phyloP scores from a whole-genome alignment of 805 yeast species.

The Nakazawaea laoshanensis region DNA sequence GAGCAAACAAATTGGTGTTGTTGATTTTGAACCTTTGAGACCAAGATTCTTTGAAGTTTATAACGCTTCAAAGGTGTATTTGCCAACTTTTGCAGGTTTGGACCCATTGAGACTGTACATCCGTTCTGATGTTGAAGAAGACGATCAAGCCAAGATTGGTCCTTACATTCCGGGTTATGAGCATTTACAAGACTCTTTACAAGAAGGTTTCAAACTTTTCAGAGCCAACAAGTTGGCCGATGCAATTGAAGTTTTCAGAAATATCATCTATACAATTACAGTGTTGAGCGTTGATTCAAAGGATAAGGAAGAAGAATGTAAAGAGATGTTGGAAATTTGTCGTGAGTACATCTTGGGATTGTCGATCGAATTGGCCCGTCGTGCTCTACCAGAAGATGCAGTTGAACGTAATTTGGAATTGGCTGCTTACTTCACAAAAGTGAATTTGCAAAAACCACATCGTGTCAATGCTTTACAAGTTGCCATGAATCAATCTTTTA shows the following conservation, averaged over 20 bases:
- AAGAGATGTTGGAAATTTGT: constrained; percentile 62
- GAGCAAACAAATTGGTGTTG: constrained; percentile 82
- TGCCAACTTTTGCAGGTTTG: constrained; percentile 67
- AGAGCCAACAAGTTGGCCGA: constrained; percentile 75
- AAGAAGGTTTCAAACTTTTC: constrained; percentile 75
- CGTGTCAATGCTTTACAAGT: constrained; percentile 84
- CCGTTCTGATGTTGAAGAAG: constrained; percentile 57
- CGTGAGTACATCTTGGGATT: constrained; percentile 89
- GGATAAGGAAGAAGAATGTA: constrained; percentile 71
- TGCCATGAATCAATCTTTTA: constrained; percentile 90
- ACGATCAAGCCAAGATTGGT: constrained; percentile 33
- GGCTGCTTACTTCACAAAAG: constrained; percentile 91
- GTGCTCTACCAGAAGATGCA: constrained; percentile 62
- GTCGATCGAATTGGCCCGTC: constrained; percentile 84
- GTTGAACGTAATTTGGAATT: constrained; percentile 84
- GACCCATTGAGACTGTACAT: constrained; percentile 64
- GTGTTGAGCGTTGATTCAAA: constrained; percentile 63
- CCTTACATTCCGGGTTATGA: constrained; percentile 77
- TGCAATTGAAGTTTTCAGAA: constrained; percentile 75
- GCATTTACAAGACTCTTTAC: constrained; percentile 47
- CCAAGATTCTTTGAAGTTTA: constrained; percentile 77
- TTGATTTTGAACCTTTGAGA: constrained; percentile 82
- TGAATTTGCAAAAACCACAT: constrained; percentile 76
- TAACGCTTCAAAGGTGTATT: constrained; percentile 65
- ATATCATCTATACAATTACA: constrained; percentile 66